phyloP scores from a whole-genome alignment of 352 stramenopile species.

The Globisporangium recalcitrans region DNA sequence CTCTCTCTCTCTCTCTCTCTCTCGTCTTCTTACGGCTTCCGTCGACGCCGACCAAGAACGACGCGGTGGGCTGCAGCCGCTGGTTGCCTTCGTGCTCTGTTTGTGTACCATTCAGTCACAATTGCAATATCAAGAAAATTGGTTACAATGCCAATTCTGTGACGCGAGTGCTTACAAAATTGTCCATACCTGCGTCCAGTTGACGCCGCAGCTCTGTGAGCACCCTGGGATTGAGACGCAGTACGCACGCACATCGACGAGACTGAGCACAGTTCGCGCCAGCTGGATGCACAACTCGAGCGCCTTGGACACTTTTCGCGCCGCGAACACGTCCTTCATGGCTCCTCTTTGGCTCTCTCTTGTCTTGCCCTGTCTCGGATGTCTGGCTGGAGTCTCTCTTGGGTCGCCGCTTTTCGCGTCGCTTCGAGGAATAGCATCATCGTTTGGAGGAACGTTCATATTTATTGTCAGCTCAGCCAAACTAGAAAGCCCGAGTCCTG shows the following conservation, averaged over 20 bases:
- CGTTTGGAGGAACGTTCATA: not conserved
- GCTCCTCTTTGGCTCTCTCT: not conserved
- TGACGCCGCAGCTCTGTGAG: conserved; percentile 28
- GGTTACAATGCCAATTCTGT: not conserved
- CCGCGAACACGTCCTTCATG: conserved; percentile 54
- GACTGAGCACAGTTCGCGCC: conserved; percentile 23
- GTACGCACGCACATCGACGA: conserved; percentile 20
- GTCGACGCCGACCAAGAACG: conserved; percentile 53
- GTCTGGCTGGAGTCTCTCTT: not conserved
- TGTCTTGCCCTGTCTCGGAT: not conserved
- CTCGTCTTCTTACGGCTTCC: conserved; percentile 53
- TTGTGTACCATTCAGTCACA: too few species aligned
- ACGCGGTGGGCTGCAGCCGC: conserved; percentile 36
- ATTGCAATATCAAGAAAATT: too few species aligned
- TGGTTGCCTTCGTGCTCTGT: conserved; percentile 36
- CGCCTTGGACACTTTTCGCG: conserved; percentile 45
- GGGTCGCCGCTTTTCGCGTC: too few species aligned
- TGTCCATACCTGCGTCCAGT: conserved; percentile 26
- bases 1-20: too few species aligned
- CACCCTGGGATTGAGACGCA: too few species aligned
- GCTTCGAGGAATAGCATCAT: not conserved
- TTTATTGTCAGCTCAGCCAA: not conserved
- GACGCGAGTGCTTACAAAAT: not conserved
- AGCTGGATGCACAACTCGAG: conserved; percentile 46
- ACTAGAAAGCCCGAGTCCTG: not conserved